Evolutionary conservation across 2,329 filamentous ascomycete genomes (phyloP), one percentile per base, ranked within the genome.

Genomic region (Monilinia laxa): DNA sequence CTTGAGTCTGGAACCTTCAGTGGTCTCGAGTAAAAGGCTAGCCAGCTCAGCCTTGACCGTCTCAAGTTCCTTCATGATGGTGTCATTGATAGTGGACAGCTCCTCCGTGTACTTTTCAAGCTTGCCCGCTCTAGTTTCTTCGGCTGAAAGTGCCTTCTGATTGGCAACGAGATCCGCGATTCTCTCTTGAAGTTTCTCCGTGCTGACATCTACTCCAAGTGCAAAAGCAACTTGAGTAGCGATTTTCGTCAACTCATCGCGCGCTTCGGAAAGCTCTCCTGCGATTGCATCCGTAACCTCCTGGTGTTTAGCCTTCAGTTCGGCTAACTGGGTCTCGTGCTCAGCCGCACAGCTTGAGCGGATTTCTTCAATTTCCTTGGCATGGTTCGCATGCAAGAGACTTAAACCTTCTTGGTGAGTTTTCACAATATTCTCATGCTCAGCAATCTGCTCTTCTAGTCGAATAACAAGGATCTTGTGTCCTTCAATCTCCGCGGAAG

Each of bases 161-260:
- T 86, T 81, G 1, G 81, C 80, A 53, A 85, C 77, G 31, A 90
- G 80, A 38, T 83, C 80, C 11, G 83, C 79, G 68, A 90, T 87
- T 62, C 85, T 83, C 67, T 88, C 84, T 5, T 85, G 83, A 23
- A 93, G 80, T 77, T 88, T 86, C 67, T 89, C 87, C n/a, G 89
- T 82, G 73, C 87, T 88, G 55, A 88, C 85, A 28, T 90, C 84
- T 18, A 90, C 74, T 18, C 87, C 81, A 68, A 88, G 77, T 54
- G 87, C 81, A 76, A 82, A 80, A 66, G 87, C 81, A 62, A 92
- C 85, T 71, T 87, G 85, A 2, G 83, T 83, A 23, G 89, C 86
- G 54, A 90, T 81, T 74, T 85, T 87, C 73, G 83, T 83, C 54
- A 92, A 80, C 66, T 90, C 85, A 63, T 90, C 85, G 42, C 87